Base-by-base conservation (phyloP, 139 green algal genomes). In the Micromonas commoda region DNA sequence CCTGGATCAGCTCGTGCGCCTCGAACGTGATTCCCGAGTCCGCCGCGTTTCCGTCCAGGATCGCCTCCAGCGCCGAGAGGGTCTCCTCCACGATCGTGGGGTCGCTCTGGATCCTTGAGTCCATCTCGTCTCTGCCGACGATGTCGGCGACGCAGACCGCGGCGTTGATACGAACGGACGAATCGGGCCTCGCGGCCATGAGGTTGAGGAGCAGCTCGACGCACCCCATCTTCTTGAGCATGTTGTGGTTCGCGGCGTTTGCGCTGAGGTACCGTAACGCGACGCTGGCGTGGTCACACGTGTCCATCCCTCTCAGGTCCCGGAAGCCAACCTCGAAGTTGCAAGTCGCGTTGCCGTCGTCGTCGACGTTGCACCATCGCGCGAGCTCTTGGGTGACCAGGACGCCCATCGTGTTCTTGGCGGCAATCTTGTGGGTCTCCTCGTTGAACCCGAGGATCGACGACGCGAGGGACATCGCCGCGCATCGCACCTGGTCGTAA, bases 1-100 rank as follows among this genome's bases (percentile, higher is more conserved):
- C 85, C 64, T 86, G 82, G 63, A 79, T 85, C 21, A 86, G 76
- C 82, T 89, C 86, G 82, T 82, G 86, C 33, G 85, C 85, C 0
- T 82, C 86, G 82, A 84, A 72, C 34, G 73, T 69, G 70, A 86
- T 16, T 3, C 28, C 28, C n/a, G n/a, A n/a, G 13, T 51, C 29
- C 4, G 26, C 23, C 32, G 2, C 3, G 13, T 38, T 3, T 4
- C 64, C 64, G 26, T 71, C 64, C 21, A 71, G 21, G 21, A 33
- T 21, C 29, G 13, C 33, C 26, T 29, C 26, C 13, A 71, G 16
- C 28, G 45, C 26, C 28, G 38, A 26, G 21, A 71, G 28, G 29
- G 33, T 71, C 29, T 38, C n/a, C 64, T 71, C 64, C n/a, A 71
- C 45, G 21, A 71, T 39, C 21, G 64, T 71, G 77, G 29, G 38